A percentile compares a stretch with the other conserved stretches of the same genome.
phyloP scores from a whole-genome alignment of 345 rosid species.

The Arabidopsis thaliana region DNA sequence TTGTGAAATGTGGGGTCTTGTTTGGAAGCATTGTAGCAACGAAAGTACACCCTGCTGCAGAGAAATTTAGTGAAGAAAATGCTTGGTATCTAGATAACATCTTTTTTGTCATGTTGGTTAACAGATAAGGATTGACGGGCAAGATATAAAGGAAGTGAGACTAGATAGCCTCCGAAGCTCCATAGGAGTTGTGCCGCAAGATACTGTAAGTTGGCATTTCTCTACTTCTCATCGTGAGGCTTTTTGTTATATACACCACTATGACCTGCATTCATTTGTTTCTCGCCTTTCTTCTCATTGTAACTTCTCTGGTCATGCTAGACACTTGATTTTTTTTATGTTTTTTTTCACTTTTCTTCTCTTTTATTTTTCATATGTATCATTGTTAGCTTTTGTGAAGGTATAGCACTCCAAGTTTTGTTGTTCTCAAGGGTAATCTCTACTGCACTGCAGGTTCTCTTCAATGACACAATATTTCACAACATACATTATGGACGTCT shows the following conservation, averaged over 20 bases:
- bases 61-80: conserved; percentile 19
- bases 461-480: conserved; percentile 94
- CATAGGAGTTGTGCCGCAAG: conserved; percentile 97
- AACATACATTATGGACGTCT: conserved; percentile 94
- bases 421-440: conserved; percentile 33
- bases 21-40: conserved; percentile 25
- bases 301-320: neutral
- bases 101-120: conserved; percentile 7
- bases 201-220: conserved; percentile 67
- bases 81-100: conserved; percentile 15
- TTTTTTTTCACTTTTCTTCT: neutral
- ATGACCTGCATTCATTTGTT: conserved; percentile 10
- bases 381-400: conserved; percentile 1
- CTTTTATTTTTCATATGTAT: neutral
- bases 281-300: conserved; percentile 14
- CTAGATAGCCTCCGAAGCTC: conserved; percentile 73
- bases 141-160: conserved; percentile 79
- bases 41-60: conserved; percentile 25
- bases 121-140: conserved; percentile 85
- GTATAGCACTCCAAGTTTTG: conserved; percentile 17
- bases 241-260: neutral
- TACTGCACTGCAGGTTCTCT: conserved; percentile 75
- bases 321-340: neutral
- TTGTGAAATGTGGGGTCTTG: conserved; percentile 17
- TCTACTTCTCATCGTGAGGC: conserved; percentile 9